These are phyloP conservation scores for Penicillium flavigenum DNA, from an alignment of 495 filamentous ascomycete species.

Conservation along the genomic window DNA sequence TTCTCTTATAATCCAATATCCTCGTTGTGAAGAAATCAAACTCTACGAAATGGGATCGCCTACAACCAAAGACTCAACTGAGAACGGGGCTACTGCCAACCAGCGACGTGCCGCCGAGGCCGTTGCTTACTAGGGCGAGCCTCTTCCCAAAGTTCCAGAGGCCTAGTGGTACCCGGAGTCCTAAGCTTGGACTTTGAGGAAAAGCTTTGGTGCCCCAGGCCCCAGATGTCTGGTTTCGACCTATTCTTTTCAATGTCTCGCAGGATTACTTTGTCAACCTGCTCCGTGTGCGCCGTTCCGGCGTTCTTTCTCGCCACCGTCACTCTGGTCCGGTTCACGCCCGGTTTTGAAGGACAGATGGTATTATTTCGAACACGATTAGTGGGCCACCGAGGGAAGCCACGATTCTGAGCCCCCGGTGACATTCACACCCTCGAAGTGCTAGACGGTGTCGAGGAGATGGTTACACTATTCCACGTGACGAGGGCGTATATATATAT, in stretches of 20 bases:
- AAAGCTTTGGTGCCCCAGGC: conserved; percentile 15
- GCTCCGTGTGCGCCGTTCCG: conserved; percentile 14
- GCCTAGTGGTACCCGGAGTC: conserved; percentile 13
- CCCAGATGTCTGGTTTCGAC: conserved; percentile 21
- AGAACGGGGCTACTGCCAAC: no score
- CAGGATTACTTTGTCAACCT: conserved; percentile 21
- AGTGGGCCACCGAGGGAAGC: conserved; percentile 19
- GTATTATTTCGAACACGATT: conserved; percentile 20
- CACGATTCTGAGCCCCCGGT: conserved; percentile 20
- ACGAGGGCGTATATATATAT: conserved; percentile 20
- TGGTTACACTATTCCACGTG: conserved; percentile 20
- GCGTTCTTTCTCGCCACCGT: conserved; percentile 19
- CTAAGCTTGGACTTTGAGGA: conserved; percentile 18
- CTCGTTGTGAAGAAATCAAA: no score
- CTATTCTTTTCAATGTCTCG: conserved; percentile 14
- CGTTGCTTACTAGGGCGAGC: conserved; percentile 14
- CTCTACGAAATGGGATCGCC: no score
- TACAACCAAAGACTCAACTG: no score
- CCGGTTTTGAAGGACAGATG: conserved; percentile 10
- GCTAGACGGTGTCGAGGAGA: conserved; percentile 19
- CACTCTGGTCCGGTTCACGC: conserved; percentile 19
- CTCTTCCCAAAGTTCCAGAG: conserved; percentile 15
- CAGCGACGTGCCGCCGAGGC: neutral
- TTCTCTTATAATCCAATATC: no score
- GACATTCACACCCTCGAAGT: conserved; percentile 23